Evolutionary conservation across 1,284 basidiomycete genomes (phyloP), one percentile per base, ranked within the genome.

Genomic region (Cryptococcus depauperatus): DNA sequence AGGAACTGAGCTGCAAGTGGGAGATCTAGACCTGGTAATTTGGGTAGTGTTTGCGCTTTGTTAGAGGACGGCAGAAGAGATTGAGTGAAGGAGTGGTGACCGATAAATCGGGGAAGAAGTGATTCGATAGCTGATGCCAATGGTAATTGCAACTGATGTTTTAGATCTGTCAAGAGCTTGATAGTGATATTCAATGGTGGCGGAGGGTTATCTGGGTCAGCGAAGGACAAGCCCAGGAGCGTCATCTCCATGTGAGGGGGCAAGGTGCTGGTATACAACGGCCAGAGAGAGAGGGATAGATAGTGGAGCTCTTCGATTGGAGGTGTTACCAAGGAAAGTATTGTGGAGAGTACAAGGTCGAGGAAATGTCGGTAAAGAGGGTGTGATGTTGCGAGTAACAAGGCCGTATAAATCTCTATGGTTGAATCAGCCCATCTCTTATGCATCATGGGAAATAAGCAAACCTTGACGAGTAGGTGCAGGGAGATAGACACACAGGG

Each of bases 201-300:
- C 2, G 61, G 59, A 2, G 54, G 53, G 21, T 47, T 28, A 1
- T 40, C 44, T 1, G 55, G 44, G 21, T 61, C 51, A 0, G 59
- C 49, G 19, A 52, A 51, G 2, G 47, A 34, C 13, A 35, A 45
- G 6, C 45, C 50, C 6, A 69, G 51, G 5, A 53, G 51, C 1
- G 29, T 46, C 48, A 61, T 58, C 44, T 66, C 65, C 22, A 43
- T 37, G 41, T 68, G 67, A 8, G 59, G 55, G n/a, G 60, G 62
- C 0, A 69, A 49, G 2, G 51, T 45, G 1, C 58, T 46, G n/a
- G 64, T 69, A 50, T 70, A 71, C 4, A 71, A 80, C 0, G 84
- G 85, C 85, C 88, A 91, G 10, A 83, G 76, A 5, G 85, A 81
- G 1, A 79, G 76, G 1, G 83, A 79, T 30, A 90, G 77, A 59